Base-by-base conservation (phyloP, 225 moss, liverwort and hornwort genomes). In the Takakia lepidozioides region DNA sequence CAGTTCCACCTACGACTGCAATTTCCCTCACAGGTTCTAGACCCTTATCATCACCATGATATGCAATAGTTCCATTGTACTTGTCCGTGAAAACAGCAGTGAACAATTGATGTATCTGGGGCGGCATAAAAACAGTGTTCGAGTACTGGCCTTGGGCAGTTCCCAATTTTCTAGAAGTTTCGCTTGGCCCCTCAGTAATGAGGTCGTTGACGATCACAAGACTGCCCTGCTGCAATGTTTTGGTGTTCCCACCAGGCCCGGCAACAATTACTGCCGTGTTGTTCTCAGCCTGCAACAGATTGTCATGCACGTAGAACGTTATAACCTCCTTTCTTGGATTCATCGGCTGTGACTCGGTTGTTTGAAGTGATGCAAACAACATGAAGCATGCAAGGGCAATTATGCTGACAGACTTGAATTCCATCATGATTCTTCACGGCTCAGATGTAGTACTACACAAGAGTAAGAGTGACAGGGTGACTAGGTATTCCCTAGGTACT, bases 271-370 rank as follows among this genome's bases (percentile, higher is more conserved):
- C 25, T 8, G 56, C 56, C 15, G 61, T 61, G 41, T 41, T 52
- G 5, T 36, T 51, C 22, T 43, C 35, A 27, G 50, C 29, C 37
- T 71, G 57, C 48, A 66, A 9, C 40, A 61, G 26, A 48, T 57
- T 38, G 29, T 71, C 66, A 25, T 61, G 66, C 10, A 61, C 52
- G 3, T 71, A 66, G 52, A 24, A 66, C 29, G 52, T 72, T 47
- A 72, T 57, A 25, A 57, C 49, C 23, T 59, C 43, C 43, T 16
- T n/a, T n/a, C n/a, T n/a, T n/a, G n/a, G n/a, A n/a, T n/a, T n/a
- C n/a, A n/a, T n/a, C n/a, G n/a, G n/a, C n/a, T n/a, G n/a, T n/a
- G n/a, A n/a, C n/a, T n/a, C n/a, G n/a, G n/a, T n/a, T n/a, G n/a
- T n/a, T n/a, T n/a, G n/a, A n/a, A n/a, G n/a, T n/a, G n/a, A n/a